phyloP scores from a whole-genome alignment of 2,329 filamentous ascomycete genomes.

The Xenoacremonium recifei region DNA sequence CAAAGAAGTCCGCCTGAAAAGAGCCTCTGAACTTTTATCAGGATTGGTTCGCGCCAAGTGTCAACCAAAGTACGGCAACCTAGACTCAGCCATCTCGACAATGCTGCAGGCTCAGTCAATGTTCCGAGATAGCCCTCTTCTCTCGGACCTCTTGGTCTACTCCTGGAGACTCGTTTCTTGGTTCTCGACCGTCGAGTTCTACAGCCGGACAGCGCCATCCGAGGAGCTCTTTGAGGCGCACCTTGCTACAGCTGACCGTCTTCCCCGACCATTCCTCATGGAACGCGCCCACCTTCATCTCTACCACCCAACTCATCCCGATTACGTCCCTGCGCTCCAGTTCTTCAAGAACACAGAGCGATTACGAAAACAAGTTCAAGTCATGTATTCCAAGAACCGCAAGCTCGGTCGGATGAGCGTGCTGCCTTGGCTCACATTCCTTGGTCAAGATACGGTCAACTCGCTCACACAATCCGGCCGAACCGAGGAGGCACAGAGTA shows the following conservation, averaged over 20 bases:
- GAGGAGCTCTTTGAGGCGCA: slow-evolving; percentile 52
- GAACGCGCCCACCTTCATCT: slow-evolving; percentile 55
- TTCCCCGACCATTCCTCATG: slow-evolving; percentile 36
- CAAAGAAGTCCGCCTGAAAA: slow-evolving; percentile 23
- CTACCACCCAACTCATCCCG: slow-evolving; percentile 52
- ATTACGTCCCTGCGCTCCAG: slow-evolving; percentile 44
- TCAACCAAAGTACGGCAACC: slow-evolving; percentile 36
- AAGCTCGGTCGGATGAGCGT: slow-evolving; percentile 28
- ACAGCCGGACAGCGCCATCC: slow-evolving; percentile 43
- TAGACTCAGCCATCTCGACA: slow-evolving; percentile 49
- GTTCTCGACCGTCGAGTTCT: slow-evolving; percentile 51
- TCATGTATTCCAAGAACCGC: slow-evolving; percentile 23
- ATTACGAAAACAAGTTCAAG: slow-evolving; percentile 27
- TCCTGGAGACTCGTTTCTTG: slow-evolving; percentile 51
- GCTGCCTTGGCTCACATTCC: slow-evolving; percentile 36
- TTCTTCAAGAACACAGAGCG: slow-evolving; percentile 39
- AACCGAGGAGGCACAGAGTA: slow-evolving; percentile 38
- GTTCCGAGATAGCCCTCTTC: slow-evolving; percentile 34
- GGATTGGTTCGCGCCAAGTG: slow-evolving; percentile 44
- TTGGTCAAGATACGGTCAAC: slow-evolving; percentile 48
- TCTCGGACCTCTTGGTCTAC: slow-evolving; percentile 35
- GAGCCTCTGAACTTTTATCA: slow-evolving; percentile 33
- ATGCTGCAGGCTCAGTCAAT: slow-evolving; percentile 46
- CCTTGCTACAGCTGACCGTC: slow-evolving; percentile 43
- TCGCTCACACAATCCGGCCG: slow-evolving; percentile 41